phyloP scores from a whole-genome alignment of 176 grass and related monocot species.

The Triticum urartu region DNA sequence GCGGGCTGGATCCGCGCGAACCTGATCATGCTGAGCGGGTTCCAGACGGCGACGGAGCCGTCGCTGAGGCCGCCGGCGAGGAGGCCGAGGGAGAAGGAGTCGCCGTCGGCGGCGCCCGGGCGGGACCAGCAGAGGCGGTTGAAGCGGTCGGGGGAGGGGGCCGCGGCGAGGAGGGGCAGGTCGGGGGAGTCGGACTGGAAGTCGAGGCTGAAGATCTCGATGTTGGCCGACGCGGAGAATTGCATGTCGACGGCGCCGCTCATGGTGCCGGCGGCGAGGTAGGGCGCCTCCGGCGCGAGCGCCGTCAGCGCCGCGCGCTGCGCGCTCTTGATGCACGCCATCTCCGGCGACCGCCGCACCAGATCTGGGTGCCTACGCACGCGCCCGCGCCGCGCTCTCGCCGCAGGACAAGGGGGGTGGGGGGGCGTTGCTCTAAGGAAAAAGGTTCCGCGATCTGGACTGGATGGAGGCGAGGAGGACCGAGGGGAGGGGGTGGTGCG shows the following conservation, averaged over 20 bases:
- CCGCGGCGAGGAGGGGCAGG: constrained; percentile 58
- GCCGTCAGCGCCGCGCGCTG: constrained; percentile 85
- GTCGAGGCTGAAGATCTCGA: constrained; percentile 97
- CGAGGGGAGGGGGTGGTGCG: constrained; percentile 14
- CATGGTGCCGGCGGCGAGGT: constrained; percentile 93
- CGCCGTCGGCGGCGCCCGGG: constrained; percentile 43
- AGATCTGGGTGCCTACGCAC: constrained; percentile 45
- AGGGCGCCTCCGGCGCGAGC: constrained; percentile 81
- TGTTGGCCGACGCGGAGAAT: constrained; percentile 85
- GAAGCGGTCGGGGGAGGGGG: constrained; percentile 85
- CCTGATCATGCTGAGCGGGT: constrained; percentile 84
- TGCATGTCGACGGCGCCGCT: constrained; percentile 74
- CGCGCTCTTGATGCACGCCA: constrained; percentile 99
- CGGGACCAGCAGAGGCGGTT: constrained; percentile 86
- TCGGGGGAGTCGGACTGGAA: constrained; percentile 87
- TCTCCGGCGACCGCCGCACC: constrained; percentile 37
- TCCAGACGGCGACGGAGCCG: constrained; percentile 87
- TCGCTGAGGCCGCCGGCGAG: constrained; percentile 85
- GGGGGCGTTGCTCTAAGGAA: constrained; percentile 16
- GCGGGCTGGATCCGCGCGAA: constrained; percentile 35
- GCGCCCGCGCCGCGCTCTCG: not conserved
- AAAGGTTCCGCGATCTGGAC: constrained; percentile 37
- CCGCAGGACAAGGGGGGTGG: not conserved
- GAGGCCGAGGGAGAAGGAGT: constrained; percentile 76
- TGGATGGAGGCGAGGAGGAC: not conserved